Percentiles rank a stretch among this genome's conserved stretches.
phyloP scores from a whole-genome alignment of 2,329 filamentous ascomycete genomes.

The Penicillium sp. region DNA sequence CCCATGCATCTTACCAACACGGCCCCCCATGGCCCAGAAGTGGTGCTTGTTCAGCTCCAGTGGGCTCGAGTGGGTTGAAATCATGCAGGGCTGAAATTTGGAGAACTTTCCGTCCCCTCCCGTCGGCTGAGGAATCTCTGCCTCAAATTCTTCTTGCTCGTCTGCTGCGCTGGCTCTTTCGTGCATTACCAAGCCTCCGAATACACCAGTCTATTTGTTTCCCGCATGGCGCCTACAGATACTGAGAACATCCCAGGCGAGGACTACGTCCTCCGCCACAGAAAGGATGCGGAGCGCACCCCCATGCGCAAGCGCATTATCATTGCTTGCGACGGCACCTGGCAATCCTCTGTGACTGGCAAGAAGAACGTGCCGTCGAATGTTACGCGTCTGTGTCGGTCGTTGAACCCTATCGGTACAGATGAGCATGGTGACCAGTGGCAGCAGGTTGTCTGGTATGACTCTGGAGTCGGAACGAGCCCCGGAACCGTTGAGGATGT shows the following conservation, averaged over 20 bases:
- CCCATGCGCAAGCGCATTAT: slow-evolving; percentile 34
- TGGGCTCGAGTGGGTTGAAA: no score
- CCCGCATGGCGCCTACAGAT: neutral
- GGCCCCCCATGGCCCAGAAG: neutral
- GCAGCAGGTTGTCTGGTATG: slow-evolving; percentile 39
- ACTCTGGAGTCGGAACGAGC: slow-evolving; percentile 37
- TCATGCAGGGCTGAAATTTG: slow-evolving; percentile 2
- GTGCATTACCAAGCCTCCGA: neutral
- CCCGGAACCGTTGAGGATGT: slow-evolving; percentile 27
- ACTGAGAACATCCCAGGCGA: neutral
- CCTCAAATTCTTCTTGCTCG: neutral
- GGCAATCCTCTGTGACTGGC: slow-evolving; percentile 37
- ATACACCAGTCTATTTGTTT: neutral
- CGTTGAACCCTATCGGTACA: slow-evolving; percentile 29
- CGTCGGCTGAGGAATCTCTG: neutral
- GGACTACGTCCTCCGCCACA: slow-evolving; percentile 11
- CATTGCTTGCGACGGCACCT: slow-evolving; percentile 40
- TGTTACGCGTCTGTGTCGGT: slow-evolving; percentile 37
- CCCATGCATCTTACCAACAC: neutral
- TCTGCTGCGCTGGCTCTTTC: neutral
- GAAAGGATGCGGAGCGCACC: slow-evolving; percentile 7
- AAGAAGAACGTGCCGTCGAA: slow-evolving; percentile 36
- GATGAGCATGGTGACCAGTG: slow-evolving; percentile 30
- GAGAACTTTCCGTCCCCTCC: neutral
- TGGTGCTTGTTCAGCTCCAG: neutral